These are phyloP conservation scores for Austroboletus novae-zelandiae DNA, from an alignment of 1,284 basidiomycete genomes.

Conservation along the genomic window DNA sequence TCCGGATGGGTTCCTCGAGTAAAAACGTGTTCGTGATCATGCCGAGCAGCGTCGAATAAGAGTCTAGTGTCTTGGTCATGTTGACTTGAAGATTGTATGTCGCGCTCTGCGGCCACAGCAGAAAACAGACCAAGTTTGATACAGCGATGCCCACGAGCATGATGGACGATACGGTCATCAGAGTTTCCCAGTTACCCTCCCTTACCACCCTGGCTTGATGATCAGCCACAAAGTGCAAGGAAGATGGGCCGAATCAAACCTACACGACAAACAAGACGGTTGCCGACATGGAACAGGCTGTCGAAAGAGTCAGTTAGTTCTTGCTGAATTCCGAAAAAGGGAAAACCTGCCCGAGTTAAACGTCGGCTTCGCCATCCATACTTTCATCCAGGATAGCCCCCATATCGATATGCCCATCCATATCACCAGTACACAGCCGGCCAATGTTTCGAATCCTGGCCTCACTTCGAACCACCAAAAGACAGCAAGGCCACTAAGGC, in stretches of 20 bases:
- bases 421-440: slow-evolving; percentile 64
- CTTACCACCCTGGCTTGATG: slow-evolving; percentile 67
- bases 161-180: slow-evolving; percentile 75
- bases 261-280: slow-evolving; percentile 86
- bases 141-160: slow-evolving; percentile 74
- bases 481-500: slow-evolving; percentile 71
- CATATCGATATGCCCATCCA: slow-evolving; percentile 87
- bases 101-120: slow-evolving; percentile 83
- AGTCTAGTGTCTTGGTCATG: slow-evolving; percentile 83
- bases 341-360: slow-evolving; percentile 80
- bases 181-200: slow-evolving; percentile 79
- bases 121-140: slow-evolving; percentile 82
- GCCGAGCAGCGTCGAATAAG: slow-evolving; percentile 80
- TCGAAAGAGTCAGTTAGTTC: not conserved
- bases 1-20: slow-evolving; percentile 65
- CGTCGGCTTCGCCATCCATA: slow-evolving; percentile 86
- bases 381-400: slow-evolving; percentile 81
- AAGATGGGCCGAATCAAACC: slow-evolving; percentile 25
- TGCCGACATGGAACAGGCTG: slow-evolving; percentile 88
- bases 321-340: not conserved
- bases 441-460: slow-evolving; percentile 67
- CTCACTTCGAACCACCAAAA: slow-evolving; percentile 76
- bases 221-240: slow-evolving; percentile 4
- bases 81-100: slow-evolving; percentile 79
- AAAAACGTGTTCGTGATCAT: slow-evolving; percentile 84